Evolutionary conservation across 2,329 filamentous ascomycete genomes (phyloP), one percentile per base, ranked within the genome.

Genomic region (Rhynchosporium agropyri): DNA sequence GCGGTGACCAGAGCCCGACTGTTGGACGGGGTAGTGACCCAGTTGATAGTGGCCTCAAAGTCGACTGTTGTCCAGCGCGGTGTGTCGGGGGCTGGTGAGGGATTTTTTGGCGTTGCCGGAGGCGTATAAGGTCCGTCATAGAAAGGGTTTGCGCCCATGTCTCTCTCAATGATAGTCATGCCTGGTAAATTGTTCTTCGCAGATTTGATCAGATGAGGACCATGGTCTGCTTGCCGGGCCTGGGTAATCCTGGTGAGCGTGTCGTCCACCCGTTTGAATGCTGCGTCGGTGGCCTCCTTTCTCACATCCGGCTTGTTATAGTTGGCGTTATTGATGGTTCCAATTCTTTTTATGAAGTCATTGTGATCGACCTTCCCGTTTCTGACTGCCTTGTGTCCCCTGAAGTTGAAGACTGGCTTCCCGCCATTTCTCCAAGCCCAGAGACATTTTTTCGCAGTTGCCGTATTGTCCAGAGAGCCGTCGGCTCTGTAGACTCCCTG

Each of bases 231-330:
- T 4, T 8, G 4, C n/a, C 43, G 43, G 9, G 43, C 5, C n/a
- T 5, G 3, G 43, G 20, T 46, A 10, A 46, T 46, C 43, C 20
- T 46, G 43, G 43, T 46, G 43, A 46, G 43, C 43, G 43, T 46
- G n/a, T 46, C 43, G 6, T 46, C 43, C n/a, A 46, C n/a, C n/a
- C n/a, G 4, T 26, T 10, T 28, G 43, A 46, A 46, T 46, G n/a
- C n/a, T 4, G 13, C 43, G 43, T 46, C 43, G 9, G 4, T 10
- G 20, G 43, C 43, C 2, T n/a, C 43, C 43, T n/a, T n/a, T 10
- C 43, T 46, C n/a, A 46, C 43, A 9, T n/a, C 43, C n/a, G 43
- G 43, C 43, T 46, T 46, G n/a, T 46, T 46, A 20, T 26, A 46
- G n/a, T 46, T 46, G 43, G 20, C 43, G 43, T 46, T 46, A 20